Evolutionary conservation across 371 early-diverging fungal genomes (phyloP), one percentile per base, ranked within the genome.

Genomic region (Circinella minor): DNA sequence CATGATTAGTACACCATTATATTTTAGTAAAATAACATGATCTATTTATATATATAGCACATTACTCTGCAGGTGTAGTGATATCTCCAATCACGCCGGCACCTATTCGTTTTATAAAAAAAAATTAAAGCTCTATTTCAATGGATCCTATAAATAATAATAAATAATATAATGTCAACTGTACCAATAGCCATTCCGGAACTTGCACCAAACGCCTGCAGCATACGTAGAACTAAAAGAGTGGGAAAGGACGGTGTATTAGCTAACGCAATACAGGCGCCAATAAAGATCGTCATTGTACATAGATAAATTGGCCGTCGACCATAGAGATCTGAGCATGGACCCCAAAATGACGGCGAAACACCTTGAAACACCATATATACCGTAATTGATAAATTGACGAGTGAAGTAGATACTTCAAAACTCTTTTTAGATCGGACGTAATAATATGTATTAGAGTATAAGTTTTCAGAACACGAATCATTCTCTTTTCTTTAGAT

Each of bases 161-260:
- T 51, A 6, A 4, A 14, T 13, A 13, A 51, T n/a, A 27, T 13
- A 7, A 61, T 61, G 4, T 36, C 6, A 60, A 27, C 6, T 38
- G 14, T 51, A 68, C 90, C 90, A 4, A 91, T 80, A 0, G 88
- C 79, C 38, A 89, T 78, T 7, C 84, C 87, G 0, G 90, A 87
- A 39, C 86, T 85, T 4, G 86, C 72, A 0, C 90, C 89, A 14
- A 83, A 83, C 1, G 88, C 79, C 69, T 90, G 91, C 39, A 90
- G 70, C 49, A 87, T 75, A 4, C 91, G 87, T 67, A 86, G 80
- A n/a, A 77, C 77, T 46, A 90, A 73, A 46, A 90, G 77, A 55
- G 81, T 76, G 15, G 79, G 70, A 57, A 84, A 79, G 39, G 70
- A 79, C 15, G 70, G 75, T 11, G 88, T 79, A 38, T 87, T 64